These are phyloP conservation scores for Malus hybrid DNA, from an alignment of 331 rosid genomes.

Conservation along the genomic window DNA sequence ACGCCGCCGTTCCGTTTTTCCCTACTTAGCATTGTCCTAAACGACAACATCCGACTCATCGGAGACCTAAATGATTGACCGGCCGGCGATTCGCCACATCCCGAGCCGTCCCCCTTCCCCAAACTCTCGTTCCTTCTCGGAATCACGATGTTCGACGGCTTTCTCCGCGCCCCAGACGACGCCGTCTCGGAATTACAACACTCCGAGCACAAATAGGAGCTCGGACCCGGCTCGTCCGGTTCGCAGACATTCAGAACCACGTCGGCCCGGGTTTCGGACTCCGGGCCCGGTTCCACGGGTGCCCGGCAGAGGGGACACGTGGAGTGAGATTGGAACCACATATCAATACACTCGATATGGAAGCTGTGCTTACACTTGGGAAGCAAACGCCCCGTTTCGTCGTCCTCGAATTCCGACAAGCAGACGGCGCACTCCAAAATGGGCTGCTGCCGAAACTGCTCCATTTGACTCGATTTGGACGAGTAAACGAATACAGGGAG, in stretches of 20 bases:
- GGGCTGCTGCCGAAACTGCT: background rate
- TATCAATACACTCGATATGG: conserved; percentile 71
- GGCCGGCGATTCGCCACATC: conserved; percentile 23
- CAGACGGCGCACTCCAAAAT: conserved; percentile 70
- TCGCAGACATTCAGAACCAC: conserved; percentile 14
- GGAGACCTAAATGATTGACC: conserved; percentile 53
- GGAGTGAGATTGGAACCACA: conserved; percentile 80
- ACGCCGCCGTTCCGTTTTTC: conserved; percentile 31
- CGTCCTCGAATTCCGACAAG: conserved; percentile 61
- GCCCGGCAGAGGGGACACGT: conserved; percentile 79
- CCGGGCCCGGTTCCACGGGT: conserved; percentile 33
- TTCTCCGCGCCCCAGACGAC: conserved; percentile 37
- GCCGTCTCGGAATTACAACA: conserved; percentile 17
- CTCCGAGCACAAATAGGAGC: conserved; percentile 28
- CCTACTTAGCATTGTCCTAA: conserved; percentile 53
- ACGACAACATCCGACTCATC: conserved; percentile 58
- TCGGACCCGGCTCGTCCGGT: conserved; percentile 28
- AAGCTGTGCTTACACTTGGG: conserved; percentile 69
- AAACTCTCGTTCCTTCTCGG: conserved; percentile 42
- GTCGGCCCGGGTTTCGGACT: conserved; percentile 2
- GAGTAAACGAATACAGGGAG: conserved; percentile 57
- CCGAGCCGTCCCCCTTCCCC: conserved; percentile 26
- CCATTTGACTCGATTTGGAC: conserved; percentile 15
- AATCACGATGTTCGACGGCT: conserved; percentile 32
- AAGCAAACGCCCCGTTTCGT: conserved; percentile 57